Base-by-base conservation (phyloP, 2,329 filamentous ascomycete genomes). In the Stachybotrys echinatus region DNA sequence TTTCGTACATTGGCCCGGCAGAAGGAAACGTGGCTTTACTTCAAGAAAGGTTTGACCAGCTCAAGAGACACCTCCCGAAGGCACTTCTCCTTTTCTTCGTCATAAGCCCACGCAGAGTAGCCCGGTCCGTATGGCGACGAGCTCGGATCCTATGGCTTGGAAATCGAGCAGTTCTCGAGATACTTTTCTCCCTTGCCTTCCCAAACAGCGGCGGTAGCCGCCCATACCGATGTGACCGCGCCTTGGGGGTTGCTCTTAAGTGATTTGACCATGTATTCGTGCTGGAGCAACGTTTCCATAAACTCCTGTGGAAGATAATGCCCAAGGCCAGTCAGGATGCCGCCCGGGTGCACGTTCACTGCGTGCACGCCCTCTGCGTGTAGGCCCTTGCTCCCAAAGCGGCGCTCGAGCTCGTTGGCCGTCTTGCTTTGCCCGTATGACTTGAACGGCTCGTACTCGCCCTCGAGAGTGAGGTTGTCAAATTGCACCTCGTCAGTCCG, bases 381-480 rank as follows among this genome's bases (percentile, higher is more conserved):
- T n/a, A n/a, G n/a, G n/a, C n/a, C n/a, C 6, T 59, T 53, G 2
- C 57, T 38, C 5, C 69, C 72, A 54, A 75, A 78, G 1, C 65
- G 66, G 5, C 75, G 67, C 34, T 79, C 74, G 27, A 80, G 66
- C 52, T 75, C 67, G 54, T 74, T 75, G 12, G 75, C 70, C 54
- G 74, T 70, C 52, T 80, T 81, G 40, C 64, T 61, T 52, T 76
- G 69, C 0, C 65, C 69, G 54, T 80, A 80, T 5, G 42, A 48
- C 4, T 6, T 19, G 8, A 12, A 8, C 5, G 45, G 10, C 8
- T 7, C 18, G 23, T 48, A 52, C 12, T 42, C 38, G 12, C 23
- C 42, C 12, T 51, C 40, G 12, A 50, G 49, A 48, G 51, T 67
- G 53, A 70, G 64, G 58, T 75, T 65, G 50, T 74, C 65, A 48